Percentiles rank a stretch among this genome's conserved stretches.
These are phyloP conservation scores for Leccinum truebloodii DNA, from an alignment of 768 basidiomycete species.

Conservation along the genomic window DNA sequence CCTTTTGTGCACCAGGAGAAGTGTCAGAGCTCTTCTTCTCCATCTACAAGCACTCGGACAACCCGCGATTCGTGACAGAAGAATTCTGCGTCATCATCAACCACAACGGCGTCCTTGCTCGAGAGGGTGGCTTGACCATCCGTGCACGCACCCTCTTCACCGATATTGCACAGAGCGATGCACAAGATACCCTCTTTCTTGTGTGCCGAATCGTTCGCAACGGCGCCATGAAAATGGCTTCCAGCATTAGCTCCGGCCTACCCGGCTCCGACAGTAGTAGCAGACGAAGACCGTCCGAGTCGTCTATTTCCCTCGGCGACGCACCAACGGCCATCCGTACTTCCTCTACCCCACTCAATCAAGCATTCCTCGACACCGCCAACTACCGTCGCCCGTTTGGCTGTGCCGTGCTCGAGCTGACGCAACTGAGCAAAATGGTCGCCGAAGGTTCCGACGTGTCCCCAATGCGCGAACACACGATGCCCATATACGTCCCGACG, in stretches of 20 bases:
- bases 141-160: conserved; percentile 86
- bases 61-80: conserved; percentile 84
- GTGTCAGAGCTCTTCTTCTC: conserved; percentile 94
- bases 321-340: conserved; percentile 27
- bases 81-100: conserved; percentile 90
- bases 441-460: conserved; percentile 65
- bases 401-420: conserved; percentile 90
- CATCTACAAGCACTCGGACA: conserved; percentile 79
- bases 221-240: conserved; percentile 78
- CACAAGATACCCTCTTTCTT: conserved; percentile 82
- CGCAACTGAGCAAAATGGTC: conserved; percentile 68
- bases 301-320: conserved; percentile 41
- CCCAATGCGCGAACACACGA: conserved; percentile 70
- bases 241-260: conserved; percentile 48
- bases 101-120: conserved; percentile 86
- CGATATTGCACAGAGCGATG: conserved; percentile 84
- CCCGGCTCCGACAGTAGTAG: conserved; percentile 38
- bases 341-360: conserved; percentile 26
- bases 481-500: conserved; percentile 84
- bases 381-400: conserved; percentile 89
- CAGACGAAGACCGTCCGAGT: conserved; percentile 56
- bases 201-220: conserved; percentile 91
- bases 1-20: conserved; percentile 87
- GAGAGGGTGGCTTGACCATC: conserved; percentile 59
- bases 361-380: conserved; percentile 35